A percentile compares a stretch with the other conserved stretches of the same genome.
These are phyloP conservation scores for Leccinum pachyderme DNA, from an alignment of 1,284 basidiomycete species.

Conservation along the genomic window DNA sequence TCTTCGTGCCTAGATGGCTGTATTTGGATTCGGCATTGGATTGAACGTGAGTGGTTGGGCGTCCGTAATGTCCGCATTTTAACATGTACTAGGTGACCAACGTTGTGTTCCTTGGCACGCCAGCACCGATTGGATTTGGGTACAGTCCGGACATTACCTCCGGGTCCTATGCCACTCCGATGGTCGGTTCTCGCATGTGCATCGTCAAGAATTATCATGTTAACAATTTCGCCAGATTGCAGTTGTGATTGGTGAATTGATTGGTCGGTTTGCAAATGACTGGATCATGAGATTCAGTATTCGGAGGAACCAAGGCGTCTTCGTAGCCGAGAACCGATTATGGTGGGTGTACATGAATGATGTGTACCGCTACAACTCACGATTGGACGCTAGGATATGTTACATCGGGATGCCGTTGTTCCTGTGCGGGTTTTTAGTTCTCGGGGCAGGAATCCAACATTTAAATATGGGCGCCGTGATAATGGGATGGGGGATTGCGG, in stretches of 20 bases:
- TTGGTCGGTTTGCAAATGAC: slow-evolving; percentile 68
- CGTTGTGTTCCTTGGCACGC: slow-evolving; percentile 63
- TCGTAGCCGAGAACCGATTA: slow-evolving; percentile 66
- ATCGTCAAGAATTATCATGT: not conserved
- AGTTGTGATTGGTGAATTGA: slow-evolving; percentile 64
- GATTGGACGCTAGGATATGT: slow-evolving; percentile 46
- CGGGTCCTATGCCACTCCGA: slow-evolving; percentile 62
- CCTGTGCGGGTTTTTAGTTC: slow-evolving; percentile 60
- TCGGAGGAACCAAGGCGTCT: slow-evolving; percentile 64
- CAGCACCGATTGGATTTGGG: slow-evolving; percentile 58
- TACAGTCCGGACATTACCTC: slow-evolving; percentile 52
- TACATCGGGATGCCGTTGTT: slow-evolving; percentile 64
- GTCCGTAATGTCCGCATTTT: not conserved
- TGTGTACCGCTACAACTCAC: not conserved
- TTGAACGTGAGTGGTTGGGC: slow-evolving; percentile 56
- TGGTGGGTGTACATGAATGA: slow-evolving; percentile 43
- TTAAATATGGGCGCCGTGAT: slow-evolving; percentile 54
- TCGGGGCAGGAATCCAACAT: slow-evolving; percentile 59
- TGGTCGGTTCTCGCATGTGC: slow-evolving; percentile 38
- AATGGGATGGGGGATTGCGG: slow-evolving; percentile 68
- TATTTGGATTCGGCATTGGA: slow-evolving; percentile 71
- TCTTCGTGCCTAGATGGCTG: slow-evolving; percentile 39
- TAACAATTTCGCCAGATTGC: slow-evolving; percentile 42
- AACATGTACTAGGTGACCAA: slow-evolving; percentile 53
- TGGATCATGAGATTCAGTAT: slow-evolving; percentile 58